These are phyloP conservation scores for Malbranchea cinnamomea DNA, from an alignment of 2,329 filamentous ascomycete species.

Conservation along the genomic window DNA sequence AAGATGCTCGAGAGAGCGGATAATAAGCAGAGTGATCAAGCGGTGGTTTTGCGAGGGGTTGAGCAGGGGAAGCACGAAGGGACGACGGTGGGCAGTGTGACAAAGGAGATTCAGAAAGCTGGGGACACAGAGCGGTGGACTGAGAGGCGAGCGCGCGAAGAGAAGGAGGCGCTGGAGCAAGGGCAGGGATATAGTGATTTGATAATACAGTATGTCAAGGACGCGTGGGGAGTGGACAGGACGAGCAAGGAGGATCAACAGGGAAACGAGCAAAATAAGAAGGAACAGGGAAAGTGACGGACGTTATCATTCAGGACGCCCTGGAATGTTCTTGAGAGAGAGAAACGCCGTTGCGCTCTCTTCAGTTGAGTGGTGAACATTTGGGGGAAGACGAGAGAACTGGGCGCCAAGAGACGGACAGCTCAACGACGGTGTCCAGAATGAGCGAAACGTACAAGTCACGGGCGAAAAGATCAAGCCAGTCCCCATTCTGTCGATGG, in stretches of 20 bases:
- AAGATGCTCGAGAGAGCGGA: conserved; percentile 6
- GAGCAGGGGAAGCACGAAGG: conserved; percentile 19
- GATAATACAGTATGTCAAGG: conserved; percentile 30
- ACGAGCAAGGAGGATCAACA: conserved; percentile 17
- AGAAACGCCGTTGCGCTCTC: too few species aligned
- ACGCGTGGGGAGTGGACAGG: conserved; percentile 21
- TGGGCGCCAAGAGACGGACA: too few species aligned
- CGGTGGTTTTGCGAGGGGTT: conserved; percentile 4
- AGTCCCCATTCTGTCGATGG: too few species aligned
- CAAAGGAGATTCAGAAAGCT: conserved; percentile 17
- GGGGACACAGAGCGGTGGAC: conserved; percentile 25
- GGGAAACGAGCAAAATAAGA: conserved; percentile 7
- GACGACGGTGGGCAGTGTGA: conserved; percentile 8
- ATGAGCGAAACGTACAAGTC: too few species aligned
- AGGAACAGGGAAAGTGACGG: background rate
- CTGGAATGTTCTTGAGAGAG: too few species aligned
- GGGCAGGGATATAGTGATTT: conserved; percentile 30
- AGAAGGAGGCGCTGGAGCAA: conserved; percentile 21
- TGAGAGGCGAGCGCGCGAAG: conserved; percentile 25
- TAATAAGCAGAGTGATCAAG: conserved; percentile 6
- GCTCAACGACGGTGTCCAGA: too few species aligned
- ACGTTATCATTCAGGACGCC: too few species aligned
- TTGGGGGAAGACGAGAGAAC: too few species aligned
- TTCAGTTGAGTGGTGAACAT: too few species aligned
- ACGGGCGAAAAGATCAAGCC: too few species aligned